Base-by-base conservation (phyloP, 2,329 filamentous ascomycete species). In the Ilyonectria mors-panacis region DNA sequence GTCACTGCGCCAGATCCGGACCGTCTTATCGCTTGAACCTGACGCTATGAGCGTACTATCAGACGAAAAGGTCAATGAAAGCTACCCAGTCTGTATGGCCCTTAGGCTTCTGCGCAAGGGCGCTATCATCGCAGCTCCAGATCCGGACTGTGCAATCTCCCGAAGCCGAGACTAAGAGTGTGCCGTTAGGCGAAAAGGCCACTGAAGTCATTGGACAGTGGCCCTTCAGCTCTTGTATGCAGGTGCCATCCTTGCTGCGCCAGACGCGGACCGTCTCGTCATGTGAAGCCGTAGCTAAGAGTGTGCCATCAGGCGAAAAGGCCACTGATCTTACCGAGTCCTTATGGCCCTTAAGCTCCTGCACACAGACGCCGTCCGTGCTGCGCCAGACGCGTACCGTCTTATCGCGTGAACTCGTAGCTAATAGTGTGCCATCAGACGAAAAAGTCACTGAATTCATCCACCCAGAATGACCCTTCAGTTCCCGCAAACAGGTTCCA, bases 401-500 rank as follows among this genome's bases (percentile, higher is more conserved):
- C 17, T 9, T 13, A 4, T 47, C 5, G 53, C 60, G 2, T 45
- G 21, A 13, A 63, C 4, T 3, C 33, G 12, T 39, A 13, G 26
- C 44, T 47, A 23, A 4, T 4, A 47, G 7, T 47, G 19, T 23
- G 6, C 19, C 44, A 23, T 51, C 33, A 10, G 6, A 44, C 6
- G 60, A 57, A 23, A 63, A 55, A 26, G 59, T 21, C 10, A 62
- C 48, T 39, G 50, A 54, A n/a, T 6, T 6, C 6, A 6, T 26
- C 26, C 26, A 26, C 5, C 6, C 6, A 26, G 26, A 26, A 26
- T 26, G 26, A 6, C 26, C 26, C 26, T 26, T 26, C 26, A 26
- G 26, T 26, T 26, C 26, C 26, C 19, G 8, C 10, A 6, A 26
- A 23, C 6, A 8, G n/a, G 7, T 6, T 44, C 12, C 53, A 30